phyloP scores from a whole-genome alignment of 768 basidiomycete genomes.

The Cyathus striatus region DNA sequence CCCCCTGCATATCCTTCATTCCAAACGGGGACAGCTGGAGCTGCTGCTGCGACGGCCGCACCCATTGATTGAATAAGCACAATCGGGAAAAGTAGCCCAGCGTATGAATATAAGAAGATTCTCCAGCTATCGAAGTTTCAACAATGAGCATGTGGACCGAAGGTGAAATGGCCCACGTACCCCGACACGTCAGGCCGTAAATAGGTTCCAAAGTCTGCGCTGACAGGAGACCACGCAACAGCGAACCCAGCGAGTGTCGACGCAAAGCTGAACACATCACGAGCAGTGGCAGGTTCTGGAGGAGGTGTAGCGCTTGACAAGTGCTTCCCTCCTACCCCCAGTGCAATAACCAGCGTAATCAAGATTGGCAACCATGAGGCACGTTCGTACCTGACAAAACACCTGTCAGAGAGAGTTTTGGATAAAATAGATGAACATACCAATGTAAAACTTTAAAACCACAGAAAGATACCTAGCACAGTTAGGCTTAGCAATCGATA shows the following conservation, averaged over 20 bases:
- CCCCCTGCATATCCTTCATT: slow-evolving; percentile 46
- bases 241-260: slow-evolving; percentile 71
- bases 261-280: slow-evolving; percentile 56
- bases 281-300: slow-evolving; percentile 47
- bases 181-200: slow-evolving; percentile 53
- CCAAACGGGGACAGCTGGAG: slow-evolving; percentile 57
- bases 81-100: slow-evolving; percentile 62
- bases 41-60: slow-evolving; percentile 59
- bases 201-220: slow-evolving; percentile 75
- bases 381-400: slow-evolving; percentile 52
- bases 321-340: slow-evolving; percentile 70
- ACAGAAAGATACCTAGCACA: slow-evolving; percentile 45
- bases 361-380: slow-evolving; percentile 74
- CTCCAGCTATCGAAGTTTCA: too few relatives aligned
- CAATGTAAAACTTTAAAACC: slow-evolving; percentile 47
- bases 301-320: slow-evolving; percentile 45
- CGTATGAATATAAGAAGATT: slow-evolving; percentile 64
- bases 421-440: slow-evolving; percentile 13
- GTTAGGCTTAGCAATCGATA: neutral
- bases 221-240: slow-evolving; percentile 54
- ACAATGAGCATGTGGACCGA: too few relatives aligned
- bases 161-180: slow-evolving; percentile 30
- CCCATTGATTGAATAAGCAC: slow-evolving; percentile 45
- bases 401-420: neutral
- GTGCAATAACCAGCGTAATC: slow-evolving; percentile 62